phyloP scores from a whole-genome alignment of 176 grass and related monocot genomes.

The Cocos nucifera region DNA sequence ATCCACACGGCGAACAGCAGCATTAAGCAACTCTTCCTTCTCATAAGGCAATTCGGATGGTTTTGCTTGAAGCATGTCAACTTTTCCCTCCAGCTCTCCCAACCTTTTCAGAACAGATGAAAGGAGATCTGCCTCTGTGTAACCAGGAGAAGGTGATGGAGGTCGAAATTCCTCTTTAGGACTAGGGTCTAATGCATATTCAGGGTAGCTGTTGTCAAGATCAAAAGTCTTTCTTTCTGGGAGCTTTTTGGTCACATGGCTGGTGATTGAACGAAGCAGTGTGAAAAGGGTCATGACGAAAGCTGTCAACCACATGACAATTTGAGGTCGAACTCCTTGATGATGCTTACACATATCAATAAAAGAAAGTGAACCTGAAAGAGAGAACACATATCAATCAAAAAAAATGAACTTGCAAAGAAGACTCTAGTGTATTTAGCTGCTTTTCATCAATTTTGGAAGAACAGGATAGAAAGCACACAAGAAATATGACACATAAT shows the following conservation, averaged over 20 bases:
- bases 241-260: slow-evolving; percentile 41
- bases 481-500: no score
- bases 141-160: slow-evolving; percentile 76
- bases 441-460: background rate
- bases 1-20: slow-evolving; percentile 51
- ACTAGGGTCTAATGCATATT: slow-evolving; percentile 26
- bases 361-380: slow-evolving; percentile 35
- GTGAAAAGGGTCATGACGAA: slow-evolving; percentile 45
- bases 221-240: slow-evolving; percentile 17
- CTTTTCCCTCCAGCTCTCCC: slow-evolving; percentile 69
- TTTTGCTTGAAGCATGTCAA: slow-evolving; percentile 52
- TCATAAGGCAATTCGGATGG: slow-evolving; percentile 69
- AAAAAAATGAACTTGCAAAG: slow-evolving; percentile 33
- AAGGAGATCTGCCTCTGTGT: slow-evolving; percentile 22
- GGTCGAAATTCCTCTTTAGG: slow-evolving; percentile 78
- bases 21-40: slow-evolving; percentile 68
- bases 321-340: slow-evolving; percentile 26
- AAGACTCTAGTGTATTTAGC: slow-evolving; percentile 19
- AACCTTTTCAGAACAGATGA: slow-evolving; percentile 35
- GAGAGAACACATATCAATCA: background rate
- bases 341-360: slow-evolving; percentile 15
- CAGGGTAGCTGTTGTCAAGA: slow-evolving; percentile 18
- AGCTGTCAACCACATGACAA: slow-evolving; percentile 36
- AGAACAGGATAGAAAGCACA: no score
- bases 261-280: slow-evolving; percentile 40